These are phyloP conservation scores for Cutaneotrichosporon mucoides DNA, from an alignment of 1,284 basidiomycete species.

Conservation along the genomic window DNA sequence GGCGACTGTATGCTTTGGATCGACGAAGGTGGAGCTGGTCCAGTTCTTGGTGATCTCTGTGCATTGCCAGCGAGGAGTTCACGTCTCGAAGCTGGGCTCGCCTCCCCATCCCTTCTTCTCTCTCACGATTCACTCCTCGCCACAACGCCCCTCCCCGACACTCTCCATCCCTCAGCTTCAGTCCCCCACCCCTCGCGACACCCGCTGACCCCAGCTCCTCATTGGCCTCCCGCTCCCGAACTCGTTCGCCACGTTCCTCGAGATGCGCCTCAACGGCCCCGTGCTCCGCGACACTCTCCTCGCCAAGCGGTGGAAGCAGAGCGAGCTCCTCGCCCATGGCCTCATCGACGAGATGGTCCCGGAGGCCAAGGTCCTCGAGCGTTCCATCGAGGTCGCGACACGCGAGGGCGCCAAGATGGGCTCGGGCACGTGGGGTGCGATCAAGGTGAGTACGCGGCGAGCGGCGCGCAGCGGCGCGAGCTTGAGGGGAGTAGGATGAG, in stretches of 20 bases:
- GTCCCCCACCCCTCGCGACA: no score
- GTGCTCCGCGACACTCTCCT: conserved; percentile 71
- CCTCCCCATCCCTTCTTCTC: no score
- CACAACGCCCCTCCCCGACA: no score
- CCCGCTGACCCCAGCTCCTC: conserved; percentile 56
- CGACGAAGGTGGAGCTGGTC: no score
- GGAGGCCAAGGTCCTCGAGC: conserved; percentile 56
- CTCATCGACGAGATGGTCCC: conserved; percentile 68
- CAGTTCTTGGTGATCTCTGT: no score
- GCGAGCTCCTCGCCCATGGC: conserved; percentile 64
- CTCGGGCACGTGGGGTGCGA: conserved; percentile 53
- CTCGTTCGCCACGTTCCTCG: conserved; percentile 64
- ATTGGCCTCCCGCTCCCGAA: conserved; percentile 76
- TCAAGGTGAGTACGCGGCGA: conserved; percentile 55
- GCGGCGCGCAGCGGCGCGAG: no score
- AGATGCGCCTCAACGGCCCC: conserved; percentile 62
- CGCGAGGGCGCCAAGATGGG: conserved; percentile 48
- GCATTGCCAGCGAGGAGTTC: no score
- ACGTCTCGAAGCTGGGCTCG: no score
- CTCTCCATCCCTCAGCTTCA: no score
- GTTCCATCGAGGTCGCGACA: conserved; percentile 48
- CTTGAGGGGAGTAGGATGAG: no score
- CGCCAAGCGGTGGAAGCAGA: conserved; percentile 73
- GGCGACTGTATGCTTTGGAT: no score
- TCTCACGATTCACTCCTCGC: no score